These are phyloP conservation scores for Phaeosphaeriaceae sp. DNA, from an alignment of 2,329 filamentous ascomycete species.

Conservation along the genomic window DNA sequence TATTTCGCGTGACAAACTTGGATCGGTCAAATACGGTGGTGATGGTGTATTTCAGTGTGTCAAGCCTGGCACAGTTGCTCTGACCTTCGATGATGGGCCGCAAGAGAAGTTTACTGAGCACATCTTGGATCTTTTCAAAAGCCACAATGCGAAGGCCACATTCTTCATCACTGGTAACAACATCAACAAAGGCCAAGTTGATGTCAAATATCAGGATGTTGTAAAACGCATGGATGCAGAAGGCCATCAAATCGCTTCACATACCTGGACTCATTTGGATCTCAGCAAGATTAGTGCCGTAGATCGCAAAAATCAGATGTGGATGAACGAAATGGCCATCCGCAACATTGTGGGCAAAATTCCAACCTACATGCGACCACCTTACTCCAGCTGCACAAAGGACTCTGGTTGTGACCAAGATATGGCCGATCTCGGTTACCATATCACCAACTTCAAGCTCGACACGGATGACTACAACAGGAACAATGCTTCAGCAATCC, in stretches of 20 bases:
- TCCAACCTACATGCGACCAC: constrained; percentile 61
- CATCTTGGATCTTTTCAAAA: constrained; percentile 66
- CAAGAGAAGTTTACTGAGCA: constrained; percentile 64
- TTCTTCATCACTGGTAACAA: constrained; percentile 70
- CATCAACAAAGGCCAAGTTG: constrained; percentile 63
- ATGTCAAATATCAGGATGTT: constrained; percentile 58
- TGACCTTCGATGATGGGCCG: constrained; percentile 73
- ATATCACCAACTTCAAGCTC: constrained; percentile 66
- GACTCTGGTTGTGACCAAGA: constrained; percentile 44
- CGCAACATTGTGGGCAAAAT: constrained; percentile 61
- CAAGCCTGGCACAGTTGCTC: constrained; percentile 64
- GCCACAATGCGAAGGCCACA: constrained; percentile 68
- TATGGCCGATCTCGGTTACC: constrained; percentile 60
- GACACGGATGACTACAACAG: constrained; percentile 69
- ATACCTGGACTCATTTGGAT: constrained; percentile 62
- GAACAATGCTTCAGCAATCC: constrained; percentile 54
- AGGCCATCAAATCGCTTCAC: constrained; percentile 67
- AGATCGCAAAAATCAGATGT: constrained; percentile 57
- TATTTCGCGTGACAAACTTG: constrained; percentile 60
- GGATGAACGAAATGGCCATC: constrained; percentile 62
- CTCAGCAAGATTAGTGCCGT: constrained; percentile 52
- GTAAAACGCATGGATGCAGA: constrained; percentile 62
- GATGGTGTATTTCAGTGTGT: constrained; percentile 63
- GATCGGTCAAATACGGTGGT: constrained; percentile 63
- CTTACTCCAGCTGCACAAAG: constrained; percentile 56